A percentile compares a stretch with the other conserved stretches of the same genome.
These are phyloP conservation scores for Vigna radiata DNA, from an alignment of 306 rosid species.

Conservation along the genomic window DNA sequence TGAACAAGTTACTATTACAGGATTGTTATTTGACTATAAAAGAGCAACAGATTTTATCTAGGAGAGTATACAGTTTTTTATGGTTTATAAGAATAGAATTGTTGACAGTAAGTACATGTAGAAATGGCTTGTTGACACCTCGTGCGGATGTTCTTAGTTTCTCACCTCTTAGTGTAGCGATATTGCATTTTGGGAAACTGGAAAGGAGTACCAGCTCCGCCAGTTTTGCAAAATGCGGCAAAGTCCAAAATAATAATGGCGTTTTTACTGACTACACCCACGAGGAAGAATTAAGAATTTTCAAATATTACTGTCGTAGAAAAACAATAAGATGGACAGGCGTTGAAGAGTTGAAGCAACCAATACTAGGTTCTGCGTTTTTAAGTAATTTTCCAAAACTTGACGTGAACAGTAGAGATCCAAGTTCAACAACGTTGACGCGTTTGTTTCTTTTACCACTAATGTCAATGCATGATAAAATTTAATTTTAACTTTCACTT, in stretches of 20 bases:
- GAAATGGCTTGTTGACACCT: background rate
- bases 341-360: background rate
- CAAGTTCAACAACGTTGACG: background rate
- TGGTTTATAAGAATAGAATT: background rate
- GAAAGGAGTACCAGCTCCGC: background rate
- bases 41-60: too few relatives aligned
- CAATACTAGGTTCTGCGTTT: background rate
- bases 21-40: too few relatives aligned
- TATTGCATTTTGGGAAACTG: background rate
- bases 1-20: background rate
- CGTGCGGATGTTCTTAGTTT: constrained; percentile 7
- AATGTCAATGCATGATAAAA: background rate
- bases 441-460: background rate
- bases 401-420: too few relatives aligned
- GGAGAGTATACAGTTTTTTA: too few relatives aligned
- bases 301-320: background rate
- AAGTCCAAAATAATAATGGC: constrained; percentile 8
- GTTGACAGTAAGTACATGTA: background rate
- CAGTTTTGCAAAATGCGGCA: background rate
- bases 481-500: background rate
- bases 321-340: background rate
- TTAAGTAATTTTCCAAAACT: background rate
- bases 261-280: background rate
- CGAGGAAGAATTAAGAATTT: constrained; percentile 1
- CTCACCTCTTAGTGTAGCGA: background rate